Evolutionary conservation across 257 asterid species (phyloP).

Genomic region (Rauvolfia tetraphylla): DNA sequence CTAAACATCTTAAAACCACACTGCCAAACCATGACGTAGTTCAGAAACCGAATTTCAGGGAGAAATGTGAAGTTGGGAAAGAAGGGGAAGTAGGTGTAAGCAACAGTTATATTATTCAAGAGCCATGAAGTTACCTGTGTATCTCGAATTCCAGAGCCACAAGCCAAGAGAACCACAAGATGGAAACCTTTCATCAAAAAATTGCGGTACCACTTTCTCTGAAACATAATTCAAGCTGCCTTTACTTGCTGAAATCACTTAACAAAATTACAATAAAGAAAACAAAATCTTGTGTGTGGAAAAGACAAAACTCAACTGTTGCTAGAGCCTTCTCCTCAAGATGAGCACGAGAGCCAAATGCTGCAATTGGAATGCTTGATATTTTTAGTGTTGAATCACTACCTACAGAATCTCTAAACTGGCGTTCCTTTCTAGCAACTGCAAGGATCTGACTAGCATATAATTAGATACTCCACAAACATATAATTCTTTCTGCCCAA

Average conservation of each 20-base stretch:
- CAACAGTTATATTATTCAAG: conserved; percentile 2
- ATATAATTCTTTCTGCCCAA: background rate
- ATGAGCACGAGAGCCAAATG: conserved; percentile 99
- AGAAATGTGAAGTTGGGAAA: background rate
- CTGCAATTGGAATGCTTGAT: conserved; percentile 74
- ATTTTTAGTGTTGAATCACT: conserved; percentile 50
- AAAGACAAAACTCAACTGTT: conserved; percentile 62
- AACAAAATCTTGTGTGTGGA: conserved; percentile 17
- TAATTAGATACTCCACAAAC: conserved; percentile 29
- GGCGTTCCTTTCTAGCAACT: conserved; percentile 57
- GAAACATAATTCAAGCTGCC: conserved; percentile 30
- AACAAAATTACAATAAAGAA: background rate
- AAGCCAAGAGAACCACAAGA: conserved; percentile 89
- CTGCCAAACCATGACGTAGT: conserved; percentile 31
- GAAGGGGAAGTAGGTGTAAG: background rate
- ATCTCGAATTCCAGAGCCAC: conserved; percentile 93
- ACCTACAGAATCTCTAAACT: conserved; percentile 46
- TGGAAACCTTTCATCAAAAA: conserved; percentile 98
- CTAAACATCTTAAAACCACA: conserved; percentile 99
- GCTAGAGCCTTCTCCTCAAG: conserved; percentile 96
- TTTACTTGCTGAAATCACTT: conserved; percentile 1
- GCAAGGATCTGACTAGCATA: conserved; percentile 69
- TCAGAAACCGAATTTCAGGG: background rate
- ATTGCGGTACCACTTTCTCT: conserved; percentile 97
- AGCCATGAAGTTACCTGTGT: conserved; percentile 62